Evolutionary conservation across 2,329 filamentous ascomycete species (phyloP), one percentile per base, ranked within the genome.

Genomic region (Endothia cerciana): DNA sequence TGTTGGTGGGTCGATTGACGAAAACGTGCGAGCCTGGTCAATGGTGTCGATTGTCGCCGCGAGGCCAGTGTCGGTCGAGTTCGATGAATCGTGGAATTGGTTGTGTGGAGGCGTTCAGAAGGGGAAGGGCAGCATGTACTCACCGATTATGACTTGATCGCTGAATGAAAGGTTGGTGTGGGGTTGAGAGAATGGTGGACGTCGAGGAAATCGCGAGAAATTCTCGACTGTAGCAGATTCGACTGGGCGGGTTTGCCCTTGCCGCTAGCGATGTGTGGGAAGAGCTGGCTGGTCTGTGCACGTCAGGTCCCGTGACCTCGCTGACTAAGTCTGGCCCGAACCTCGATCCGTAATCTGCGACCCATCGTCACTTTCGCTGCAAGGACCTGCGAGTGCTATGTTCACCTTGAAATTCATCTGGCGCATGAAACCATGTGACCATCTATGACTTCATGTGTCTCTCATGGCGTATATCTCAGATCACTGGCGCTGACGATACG

Each of bases 91-190:
- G 36, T 43, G 62, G 43, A 25, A 40, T 62, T 67, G 59, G 25
- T 30, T 15, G 43, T 15, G 43, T 55, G 45, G 57, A 30, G 64
- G 17, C 30, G 17, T 47, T 40, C 11, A 63, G n/a, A 47, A 65
- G 19, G 56, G 36, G 60, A 60, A 41, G 60, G 56, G 59, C 25
- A 65, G 45, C 43, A 60, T 64, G 59, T 65, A 67, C 65, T 67
- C 65, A 67, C 65, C 65, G 65, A 67, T 67, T 67, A 67, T 67
- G 65, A 59, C 65, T 67, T 65, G 65, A 67, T 67, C 65, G 65
- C 65, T 67, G 60, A 47, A 49, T 62, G 61, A 55, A 60, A 56
- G 65, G 65, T 64, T 67, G 60, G 60, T 65, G 62, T 69, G 65
- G 64, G 65, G 60, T 49, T 38, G 45, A 62, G 51, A 56, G 60